Base-by-base conservation (phyloP, 2,329 filamentous ascomycete species). In the Alternaria longipes region DNA sequence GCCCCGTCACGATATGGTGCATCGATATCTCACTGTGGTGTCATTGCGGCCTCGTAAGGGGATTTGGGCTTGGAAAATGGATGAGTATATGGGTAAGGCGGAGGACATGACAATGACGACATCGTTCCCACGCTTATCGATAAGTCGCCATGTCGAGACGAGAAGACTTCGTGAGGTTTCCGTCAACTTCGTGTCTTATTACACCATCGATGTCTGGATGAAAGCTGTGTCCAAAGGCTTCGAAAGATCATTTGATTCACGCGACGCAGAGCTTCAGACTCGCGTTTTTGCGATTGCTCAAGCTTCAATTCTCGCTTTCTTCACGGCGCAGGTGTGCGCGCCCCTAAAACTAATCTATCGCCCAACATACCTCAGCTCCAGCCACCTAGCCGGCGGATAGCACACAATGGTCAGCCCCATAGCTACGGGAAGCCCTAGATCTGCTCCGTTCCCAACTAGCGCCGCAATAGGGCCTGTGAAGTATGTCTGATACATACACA, bases 311-410 rank as follows among this genome's bases (percentile, higher is more conserved):
- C 24, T 36, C 32, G 3, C 14, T 16, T 14, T 36, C 12, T 36
- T 16, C 0, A 36, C 4, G 5, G 32, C 14, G 12, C 11, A 36
- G 32, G 11, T 36, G 12, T 16, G 14, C 32, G 5, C 32, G 32
- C 12, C 30, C 30, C 14, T 34, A 36, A 18, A 16, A 8, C 14
- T 18, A 18, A 22, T 36, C 47, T 62, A 72, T 16, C 69, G 52
- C 22, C 68, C 63, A 30, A 68, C 52, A 22, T 62, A 51, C 55
- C 66, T 73, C 54, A 85, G 71, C 73, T 87, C 85, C 49, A 82
- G 56, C 71, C 79, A 85, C 63, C 85, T 79, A 46, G 86, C 70
- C n/a, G 84, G 83, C 14, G 84, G 83, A 69, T 85, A 89, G 79
- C 5, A 28, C 11, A 88, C 53, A 3, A 78, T 82, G 2, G 85